A percentile compares a stretch with the other conserved stretches of the same genome.
These are phyloP conservation scores for Colletotrichum simmondsii DNA, from an alignment of 2,329 filamentous ascomycete genomes.

Conservation along the genomic window DNA sequence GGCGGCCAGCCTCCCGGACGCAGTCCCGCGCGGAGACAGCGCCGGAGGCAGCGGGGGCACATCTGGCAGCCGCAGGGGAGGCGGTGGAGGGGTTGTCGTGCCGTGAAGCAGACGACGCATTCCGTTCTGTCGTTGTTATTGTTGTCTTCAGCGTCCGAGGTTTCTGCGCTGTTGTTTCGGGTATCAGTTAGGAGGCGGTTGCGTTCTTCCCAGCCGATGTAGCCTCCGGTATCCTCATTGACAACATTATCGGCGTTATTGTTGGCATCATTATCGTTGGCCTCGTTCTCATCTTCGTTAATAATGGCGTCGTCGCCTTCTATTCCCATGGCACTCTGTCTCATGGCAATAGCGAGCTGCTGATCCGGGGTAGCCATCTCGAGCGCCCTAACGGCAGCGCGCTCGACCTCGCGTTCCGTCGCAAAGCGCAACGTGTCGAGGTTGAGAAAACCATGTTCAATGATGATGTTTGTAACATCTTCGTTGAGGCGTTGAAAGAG, in stretches of 20 bases:
- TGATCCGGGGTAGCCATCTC: slow-evolving; percentile 13
- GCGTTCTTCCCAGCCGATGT: slow-evolving; percentile 26
- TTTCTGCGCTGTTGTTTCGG: background rate
- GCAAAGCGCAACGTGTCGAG: background rate
- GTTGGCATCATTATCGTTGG: background rate
- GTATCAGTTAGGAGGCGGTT: slow-evolving; percentile 14
- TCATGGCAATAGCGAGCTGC: slow-evolving; percentile 22
- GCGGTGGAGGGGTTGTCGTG: background rate
- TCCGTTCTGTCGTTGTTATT: background rate
- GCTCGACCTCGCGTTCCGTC: slow-evolving; percentile 12
- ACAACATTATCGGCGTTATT: background rate
- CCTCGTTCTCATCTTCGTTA: too few relatives aligned
- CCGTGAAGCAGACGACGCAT: slow-evolving; percentile 21
- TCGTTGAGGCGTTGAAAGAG: slow-evolving; percentile 26
- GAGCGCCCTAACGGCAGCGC: slow-evolving; percentile 17
- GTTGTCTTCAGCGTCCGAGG: background rate
- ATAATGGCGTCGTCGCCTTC: too few relatives aligned
- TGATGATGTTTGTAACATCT: slow-evolving; percentile 21
- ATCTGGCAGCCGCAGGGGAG: slow-evolving; percentile 34
- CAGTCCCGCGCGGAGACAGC: slow-evolving; percentile 30
- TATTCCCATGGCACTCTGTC: background rate
- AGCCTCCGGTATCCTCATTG: background rate
- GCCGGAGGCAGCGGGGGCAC: slow-evolving; percentile 31
- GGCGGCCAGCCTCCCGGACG: slow-evolving; percentile 32
- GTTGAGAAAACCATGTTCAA: slow-evolving; percentile 20